Evolutionary conservation across 345 rosid genomes (phyloP), one percentile per base, ranked within the genome.

Genomic region (Toxicodendron radicans): DNA sequence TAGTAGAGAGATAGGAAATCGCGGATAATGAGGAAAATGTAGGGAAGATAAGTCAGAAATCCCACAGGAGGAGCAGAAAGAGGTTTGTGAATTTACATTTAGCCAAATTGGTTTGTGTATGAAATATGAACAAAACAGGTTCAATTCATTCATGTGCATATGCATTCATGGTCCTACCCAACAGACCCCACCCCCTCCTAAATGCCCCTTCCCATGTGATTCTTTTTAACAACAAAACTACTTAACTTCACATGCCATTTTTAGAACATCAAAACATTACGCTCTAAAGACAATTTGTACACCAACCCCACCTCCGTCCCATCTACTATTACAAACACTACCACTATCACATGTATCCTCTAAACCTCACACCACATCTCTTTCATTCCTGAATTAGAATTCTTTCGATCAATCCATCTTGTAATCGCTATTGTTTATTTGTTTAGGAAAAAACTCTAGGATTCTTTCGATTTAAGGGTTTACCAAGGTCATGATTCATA

Each of bases 141-240:
- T 76, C 61, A 38, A 38, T 38, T 5, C 43, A 54, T n/a, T 52
- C 83, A 84, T 79, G 85, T 82, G 87, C 83, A 84, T 79, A 83
- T 82, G 87, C 79, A 38, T 66, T 11, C 1, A 5, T 60, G 85
- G 75, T 67, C 88, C 87, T 82, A 83, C 86, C 74, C 62, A 43
- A 69, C n/a, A 18, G 3, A 14, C 69, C 77, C 68, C 59, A 46
- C 68, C 11, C 68, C 11, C 9, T 5, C 58, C 57, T 68, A 60
- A 72, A 72, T 81, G 83, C 49, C 76, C 48, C 2, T 27, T 27
- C 70, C 75, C 84, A 80, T 83, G 85, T 85, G 84, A 82, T 32
- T 64, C 11, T 54, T 21, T 14, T 51, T 30, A 20, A 17, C n/a
- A n/a, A n/a, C 45, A 43, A 49, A 18, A 24, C 13, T 24, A 17